phyloP scores from a whole-genome alignment of 2,329 filamentous ascomycete genomes.

The Colletotrichum sp. region DNA sequence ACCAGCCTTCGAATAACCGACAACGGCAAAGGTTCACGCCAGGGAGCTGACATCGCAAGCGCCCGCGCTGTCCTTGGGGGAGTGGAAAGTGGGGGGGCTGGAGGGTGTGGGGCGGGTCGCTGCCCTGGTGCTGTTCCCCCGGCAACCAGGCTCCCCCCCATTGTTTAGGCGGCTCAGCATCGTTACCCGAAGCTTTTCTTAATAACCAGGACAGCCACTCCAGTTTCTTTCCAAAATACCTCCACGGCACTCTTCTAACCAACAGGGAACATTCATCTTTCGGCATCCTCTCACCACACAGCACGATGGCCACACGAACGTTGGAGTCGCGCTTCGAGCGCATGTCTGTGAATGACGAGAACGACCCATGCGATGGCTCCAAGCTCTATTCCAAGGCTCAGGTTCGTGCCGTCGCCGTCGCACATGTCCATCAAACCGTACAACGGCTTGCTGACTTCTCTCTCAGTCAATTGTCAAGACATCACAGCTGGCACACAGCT shows the following conservation, averaged over 20 bases:
- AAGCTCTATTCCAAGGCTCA: constrained; percentile 75
- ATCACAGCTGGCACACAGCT: constrained; percentile 53
- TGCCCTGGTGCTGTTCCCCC: constrained; percentile 18
- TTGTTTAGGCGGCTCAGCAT: constrained; percentile 16
- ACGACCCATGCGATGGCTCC: constrained; percentile 63
- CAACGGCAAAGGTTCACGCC: neutral
- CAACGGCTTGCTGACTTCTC: constrained; percentile 41
- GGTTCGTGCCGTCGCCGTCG: constrained; percentile 51
- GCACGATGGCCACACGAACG: constrained; percentile 72
- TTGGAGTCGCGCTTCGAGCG: constrained; percentile 90
- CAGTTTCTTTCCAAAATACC: neutral
- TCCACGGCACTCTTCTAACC: constrained; percentile 13
- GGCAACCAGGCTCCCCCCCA: constrained; percentile 11
- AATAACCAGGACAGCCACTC: constrained; percentile 3
- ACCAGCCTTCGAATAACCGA: neutral
- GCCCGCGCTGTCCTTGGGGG: neutral
- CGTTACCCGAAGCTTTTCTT: constrained; percentile 12
- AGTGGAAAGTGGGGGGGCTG: constrained; percentile 13
- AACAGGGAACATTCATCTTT: constrained; percentile 17
- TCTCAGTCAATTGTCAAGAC: constrained; percentile 34
- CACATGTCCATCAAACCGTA: neutral
- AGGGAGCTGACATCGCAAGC: constrained; percentile 13
- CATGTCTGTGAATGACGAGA: constrained; percentile 89
- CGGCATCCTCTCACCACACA: constrained; percentile 2
- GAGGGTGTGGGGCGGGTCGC: constrained; percentile 14